Evolutionary conservation across 1,284 basidiomycete species (phyloP).

Genomic region (Naganishia cerealis): DNA sequence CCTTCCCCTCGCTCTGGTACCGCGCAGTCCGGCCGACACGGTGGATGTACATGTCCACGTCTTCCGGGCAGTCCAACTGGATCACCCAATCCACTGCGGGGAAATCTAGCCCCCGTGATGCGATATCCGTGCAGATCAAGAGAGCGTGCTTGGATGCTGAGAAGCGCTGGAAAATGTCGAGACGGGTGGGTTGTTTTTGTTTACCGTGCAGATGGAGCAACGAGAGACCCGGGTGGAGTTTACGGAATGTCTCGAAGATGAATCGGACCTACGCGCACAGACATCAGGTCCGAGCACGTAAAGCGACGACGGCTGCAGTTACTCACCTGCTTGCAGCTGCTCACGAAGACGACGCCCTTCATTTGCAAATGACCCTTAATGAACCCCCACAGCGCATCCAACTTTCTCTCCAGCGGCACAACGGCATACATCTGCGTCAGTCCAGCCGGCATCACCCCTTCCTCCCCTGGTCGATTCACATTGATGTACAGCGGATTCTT

Average conservation of each 20-base stretch:
- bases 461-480: conserved; percentile 59
- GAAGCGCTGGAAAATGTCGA: conserved; percentile 80
- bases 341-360: conserved; percentile 92
- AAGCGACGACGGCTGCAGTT: background rate
- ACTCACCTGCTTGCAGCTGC: conserved; percentile 80
- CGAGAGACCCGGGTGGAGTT: conserved; percentile 88
- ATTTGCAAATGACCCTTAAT: conserved; percentile 89
- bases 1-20: conserved; percentile 87
- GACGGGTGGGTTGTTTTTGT: conserved; percentile 87
- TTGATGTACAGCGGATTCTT: conserved; percentile 78
- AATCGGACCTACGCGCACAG: conserved; percentile 68
- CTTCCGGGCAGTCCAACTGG: conserved; percentile 95
- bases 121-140: conserved; percentile 94
- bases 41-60: conserved; percentile 97
- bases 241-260: conserved; percentile 93
- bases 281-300: background rate
- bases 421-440: conserved; percentile 90
- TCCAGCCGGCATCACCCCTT: conserved; percentile 63
- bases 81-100: conserved; percentile 96
- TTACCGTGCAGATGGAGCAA: conserved; percentile 92
- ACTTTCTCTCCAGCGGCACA: conserved; percentile 79
- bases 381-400: conserved; percentile 91
- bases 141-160: conserved; percentile 74
- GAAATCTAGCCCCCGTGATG: conserved; percentile 94
- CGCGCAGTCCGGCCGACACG: conserved; percentile 93